Percentiles rank a stretch among this genome's conserved stretches.
These are phyloP conservation scores for Avena sativa DNA, from an alignment of 176 grass and related monocot species.

Conservation along the genomic window DNA sequence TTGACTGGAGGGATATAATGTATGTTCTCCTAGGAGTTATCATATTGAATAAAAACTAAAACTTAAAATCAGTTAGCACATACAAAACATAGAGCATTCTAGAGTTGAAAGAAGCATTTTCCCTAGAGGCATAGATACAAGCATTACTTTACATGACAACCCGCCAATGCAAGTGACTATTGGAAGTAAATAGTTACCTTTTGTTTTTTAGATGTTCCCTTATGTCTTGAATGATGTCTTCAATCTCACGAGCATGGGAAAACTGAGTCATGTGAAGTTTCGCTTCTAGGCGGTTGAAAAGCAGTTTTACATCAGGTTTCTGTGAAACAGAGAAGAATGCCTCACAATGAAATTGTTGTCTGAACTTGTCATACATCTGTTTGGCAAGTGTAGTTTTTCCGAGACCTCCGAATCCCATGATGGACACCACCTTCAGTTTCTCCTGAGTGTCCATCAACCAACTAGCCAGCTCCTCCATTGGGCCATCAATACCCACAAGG, in stretches of 20 bases:
- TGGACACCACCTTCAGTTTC: not conserved
- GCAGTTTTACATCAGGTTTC: not conserved
- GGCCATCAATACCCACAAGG: not conserved
- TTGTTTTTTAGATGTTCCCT: not conserved
- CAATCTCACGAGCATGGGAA: not conserved
- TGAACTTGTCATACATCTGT: not conserved
- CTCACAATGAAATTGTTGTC: not conserved
- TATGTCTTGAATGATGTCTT: not conserved
- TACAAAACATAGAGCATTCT: not conserved
- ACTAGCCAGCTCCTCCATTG: not conserved
- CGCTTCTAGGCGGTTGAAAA: not conserved
- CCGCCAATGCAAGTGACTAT: not conserved
- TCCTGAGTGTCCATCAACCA: not conserved
- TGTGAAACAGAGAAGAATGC: not conserved
- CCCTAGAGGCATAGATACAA: too few relatives aligned
- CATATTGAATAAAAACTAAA: too few relatives aligned
- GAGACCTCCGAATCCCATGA: not conserved
- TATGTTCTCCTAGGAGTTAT: too few relatives aligned
- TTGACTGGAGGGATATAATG: too few relatives aligned
- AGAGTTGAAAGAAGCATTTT: not conserved
- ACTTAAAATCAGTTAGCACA: not conserved
- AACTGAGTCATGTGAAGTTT: not conserved
- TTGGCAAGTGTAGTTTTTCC: slow-evolving; percentile 5
- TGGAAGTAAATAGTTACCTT: not conserved
- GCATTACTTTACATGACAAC: too few relatives aligned